These are phyloP conservation scores for Ophiostoma perfectum DNA, from an alignment of 2,329 filamentous ascomycete genomes.

Conservation along the genomic window DNA sequence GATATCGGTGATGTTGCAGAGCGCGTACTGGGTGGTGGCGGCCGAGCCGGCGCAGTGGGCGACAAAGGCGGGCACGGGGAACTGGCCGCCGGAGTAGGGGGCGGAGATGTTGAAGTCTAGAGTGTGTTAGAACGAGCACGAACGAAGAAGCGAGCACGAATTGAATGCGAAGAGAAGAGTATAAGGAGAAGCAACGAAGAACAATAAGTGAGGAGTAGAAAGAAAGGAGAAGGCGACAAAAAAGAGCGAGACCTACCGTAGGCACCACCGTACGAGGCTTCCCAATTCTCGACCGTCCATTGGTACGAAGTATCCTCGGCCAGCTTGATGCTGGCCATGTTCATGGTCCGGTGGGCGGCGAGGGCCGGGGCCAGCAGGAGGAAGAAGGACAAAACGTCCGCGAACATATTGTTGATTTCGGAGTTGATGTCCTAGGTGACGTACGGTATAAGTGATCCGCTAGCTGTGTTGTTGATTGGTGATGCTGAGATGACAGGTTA, in stretches of 20 bases:
- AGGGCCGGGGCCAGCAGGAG: conserved; percentile 7
- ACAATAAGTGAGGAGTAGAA: neutral
- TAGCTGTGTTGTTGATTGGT: too few species aligned
- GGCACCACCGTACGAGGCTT: neutral
- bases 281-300: conserved; percentile 8
- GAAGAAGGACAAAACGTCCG: neutral
- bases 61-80: conserved; percentile 31
- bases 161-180: neutral
- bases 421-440: too few species aligned
- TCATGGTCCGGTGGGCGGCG: neutral
- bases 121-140: neutral
- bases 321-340: neutral
- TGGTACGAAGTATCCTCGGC: neutral
- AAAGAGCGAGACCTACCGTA: neutral
- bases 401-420: neutral
- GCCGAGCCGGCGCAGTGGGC: conserved; percentile 32
- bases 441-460: too few species aligned
- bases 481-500: too few species aligned
- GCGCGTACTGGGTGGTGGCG: conserved; percentile 29
- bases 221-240: neutral
- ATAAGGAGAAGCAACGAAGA: neutral
- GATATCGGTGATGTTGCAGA: conserved; percentile 29
- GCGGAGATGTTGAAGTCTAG: conserved; percentile 32
- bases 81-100: conserved; percentile 28
- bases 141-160: too few species aligned